Evolutionary conservation across 176 grass and related monocot species (phyloP).

Genomic region (barley (Hordeum vulgare)): MorexV3_pseudomolecules_assembly NC_058523.1:40575159-40575658

Average conservation of each 20-base stretch:
- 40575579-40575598: not conserved
- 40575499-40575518: not conserved
- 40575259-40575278: conserved; percentile 35
- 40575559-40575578: not conserved
- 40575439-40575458: not conserved
- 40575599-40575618: not conserved
- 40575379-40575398: not conserved
- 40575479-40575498: not conserved
- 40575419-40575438: not conserved
- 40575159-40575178: not conserved
- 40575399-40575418: conserved; percentile 3
- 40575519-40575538: not conserved
- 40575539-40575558: not conserved
- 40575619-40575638: not conserved
- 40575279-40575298: conserved; percentile 27
- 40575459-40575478: not conserved
- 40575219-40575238: conserved; percentile 19
- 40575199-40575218: not conserved
- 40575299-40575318: conserved; percentile 17
- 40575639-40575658: not conserved
- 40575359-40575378: conserved; percentile 16
- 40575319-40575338: not conserved
- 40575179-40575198: conserved; percentile 33
- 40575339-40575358: not conserved
- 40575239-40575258: conserved; percentile 17